Evolutionary conservation across 179 eudicot genomes (phyloP), one percentile per base, ranked within the genome.

Genomic region (Actinidia chinensis): DNA sequence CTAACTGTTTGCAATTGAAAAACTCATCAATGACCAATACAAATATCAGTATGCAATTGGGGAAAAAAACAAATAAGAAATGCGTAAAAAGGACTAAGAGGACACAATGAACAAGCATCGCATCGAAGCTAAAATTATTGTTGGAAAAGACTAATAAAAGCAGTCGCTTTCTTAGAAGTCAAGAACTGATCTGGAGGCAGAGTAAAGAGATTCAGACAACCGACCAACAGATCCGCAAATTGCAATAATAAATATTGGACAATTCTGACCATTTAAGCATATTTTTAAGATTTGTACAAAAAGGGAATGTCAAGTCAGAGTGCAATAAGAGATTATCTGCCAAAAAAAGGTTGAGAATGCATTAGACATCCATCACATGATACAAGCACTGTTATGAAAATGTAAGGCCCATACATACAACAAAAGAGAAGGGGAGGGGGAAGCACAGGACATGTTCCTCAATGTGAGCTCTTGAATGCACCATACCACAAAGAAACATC

Each of bases 1-100:
- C 93, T 96, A 80, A 91, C 97, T 96, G 98, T 79, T 82, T 56
- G 73, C 58, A 76, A 79, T 59, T 8, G 79, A 74, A 76, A 15
- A 78, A 13, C 59, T 66, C 67, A 64, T 79, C 51, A 74, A 73
- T 82, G 58, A 78, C 23, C 55, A 12, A 61, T 22, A 73, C 63
- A 77, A 54, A 67, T 69, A 42, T 43, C 15, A 81, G 52, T 23
- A 48, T 36, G 66, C 73, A 80, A 76, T 25, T 78, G 33, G 40
- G 46, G 59, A 36, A 71, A 54, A 13, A 15, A 48, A 1, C 33
- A 52, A 1, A 40, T 8, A 69, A 73, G 15, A 58, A 65, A 60
- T 33, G 9, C 12, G 54, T 76, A 68, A 73, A 20, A 46, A 18
- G 46, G 72, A 64, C 50, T 11, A 51, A 33, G 68, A 79, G 58